Base-by-base conservation (phyloP, 2,329 filamentous ascomycete genomes). In the Ophiocordyceps camponoti-saundersi region DNA sequence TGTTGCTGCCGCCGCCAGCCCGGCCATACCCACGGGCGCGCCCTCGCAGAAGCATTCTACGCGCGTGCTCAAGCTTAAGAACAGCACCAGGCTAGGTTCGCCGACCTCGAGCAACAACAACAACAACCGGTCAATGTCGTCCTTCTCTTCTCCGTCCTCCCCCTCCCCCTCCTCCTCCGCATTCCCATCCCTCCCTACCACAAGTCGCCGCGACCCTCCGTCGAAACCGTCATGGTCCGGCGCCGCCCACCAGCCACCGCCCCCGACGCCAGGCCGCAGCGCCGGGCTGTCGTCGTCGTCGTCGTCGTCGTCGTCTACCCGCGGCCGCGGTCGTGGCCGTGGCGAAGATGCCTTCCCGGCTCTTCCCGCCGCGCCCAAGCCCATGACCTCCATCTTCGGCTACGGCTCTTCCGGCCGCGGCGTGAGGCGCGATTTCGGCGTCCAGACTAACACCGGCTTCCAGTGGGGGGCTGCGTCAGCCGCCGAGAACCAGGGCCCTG, bases 341-440 rank as follows among this genome's bases (percentile, higher is more conserved):
- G 63, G 60, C 44, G 64, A 65, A 42, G 82, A 89, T 51, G 78
- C 80, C 0, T 95, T 95, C 63, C 90, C 89, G 0, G 81, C 87
- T 1, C 71, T 95, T 1, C 89, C 89, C 0, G 72, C 79, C 0
- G 88, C 87, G 1, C 74, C 84, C 0, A 95, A 80, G 56, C 74
- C 75, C 3, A 67, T 68, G 41, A 78, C 74, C 1, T 77, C 74
- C 0, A 77, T 80, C 42, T 79, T 79, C 47, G 75, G 75, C 3
- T 79, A 80, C 53, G 77, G 77, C 2, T 39, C 36, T 18, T 61
- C 65, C 5, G 65, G 76, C 4, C 60, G 65, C 4, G 61, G 68
- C 30, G 75, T 81, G 16, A 66, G 74, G 44, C 62, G 77, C 41
- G 76, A 80, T 53, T 62, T 69, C 26, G 21, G 21, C 39, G 70